These are phyloP conservation scores for Rosa lucieae DNA, from an alignment of 306 rosid species.

Conservation along the genomic window DNA sequence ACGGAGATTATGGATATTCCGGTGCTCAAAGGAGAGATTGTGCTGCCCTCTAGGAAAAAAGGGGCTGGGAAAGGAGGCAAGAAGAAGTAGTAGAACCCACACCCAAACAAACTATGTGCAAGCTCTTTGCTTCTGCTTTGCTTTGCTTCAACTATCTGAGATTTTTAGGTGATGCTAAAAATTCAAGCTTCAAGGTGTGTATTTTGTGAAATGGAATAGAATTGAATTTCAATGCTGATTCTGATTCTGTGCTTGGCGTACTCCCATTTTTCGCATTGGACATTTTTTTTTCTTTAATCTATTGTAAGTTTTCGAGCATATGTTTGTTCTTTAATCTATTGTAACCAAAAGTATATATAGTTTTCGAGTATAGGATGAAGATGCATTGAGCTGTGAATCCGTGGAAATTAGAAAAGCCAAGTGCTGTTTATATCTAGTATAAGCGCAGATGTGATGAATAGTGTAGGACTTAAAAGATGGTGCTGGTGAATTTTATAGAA, in stretches of 20 bases:
- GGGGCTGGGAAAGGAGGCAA: slow-evolving; percentile 62
- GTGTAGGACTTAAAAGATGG: not conserved
- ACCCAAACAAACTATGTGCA: not conserved
- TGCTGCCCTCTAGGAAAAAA: slow-evolving; percentile 65
- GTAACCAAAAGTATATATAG: too few relatives aligned
- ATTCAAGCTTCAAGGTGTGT: slow-evolving; percentile 4
- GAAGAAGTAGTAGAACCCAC: slow-evolving; percentile 50
- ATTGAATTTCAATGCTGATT: slow-evolving; percentile 10
- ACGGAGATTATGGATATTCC: slow-evolving; percentile 73
- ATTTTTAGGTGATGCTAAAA: not conserved
- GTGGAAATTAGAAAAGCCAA: not conserved
- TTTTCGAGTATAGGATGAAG: too few relatives aligned
- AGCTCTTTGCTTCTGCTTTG: not conserved
- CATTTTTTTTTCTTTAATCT: not conserved
- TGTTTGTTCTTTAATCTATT: not conserved
- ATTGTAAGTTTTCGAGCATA: not conserved
- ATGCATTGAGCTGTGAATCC: not conserved
- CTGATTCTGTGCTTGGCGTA: not conserved
- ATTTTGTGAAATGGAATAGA: not conserved
- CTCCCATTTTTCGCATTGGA: not conserved
- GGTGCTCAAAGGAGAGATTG: slow-evolving; percentile 77
- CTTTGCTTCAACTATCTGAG: not conserved
- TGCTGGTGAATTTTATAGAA: not conserved
- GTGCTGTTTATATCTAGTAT: too few relatives aligned
- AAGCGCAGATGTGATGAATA: not conserved